A percentile compares a stretch with the other conserved stretches of the same genome.
Evolutionary conservation across 805 yeast genomes (phyloP).

Genomic region (Dipodascus geniculatus): DNA sequence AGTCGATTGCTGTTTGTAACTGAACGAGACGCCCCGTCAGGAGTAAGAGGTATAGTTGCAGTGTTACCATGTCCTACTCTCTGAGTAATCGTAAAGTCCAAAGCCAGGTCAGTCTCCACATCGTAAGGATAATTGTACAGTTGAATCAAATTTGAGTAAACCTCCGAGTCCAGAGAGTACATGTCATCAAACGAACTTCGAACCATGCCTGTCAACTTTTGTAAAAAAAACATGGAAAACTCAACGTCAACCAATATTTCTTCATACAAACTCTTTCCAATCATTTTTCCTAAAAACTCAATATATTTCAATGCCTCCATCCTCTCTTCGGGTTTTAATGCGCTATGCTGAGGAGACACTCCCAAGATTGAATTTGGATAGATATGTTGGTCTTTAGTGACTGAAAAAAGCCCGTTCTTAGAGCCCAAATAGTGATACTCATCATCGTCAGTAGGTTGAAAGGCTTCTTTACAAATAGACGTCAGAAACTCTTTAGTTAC

Average conservation of each 20-base stretch:
- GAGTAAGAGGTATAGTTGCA: conserved; percentile 42
- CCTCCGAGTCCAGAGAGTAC: conserved; percentile 51
- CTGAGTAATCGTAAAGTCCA: conserved; percentile 57
- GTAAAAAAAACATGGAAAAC: conserved; percentile 78
- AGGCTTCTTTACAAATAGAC: conserved; percentile 56
- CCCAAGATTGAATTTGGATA: conserved; percentile 61
- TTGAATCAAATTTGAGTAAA: conserved; percentile 54
- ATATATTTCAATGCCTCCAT: conserved; percentile 24
- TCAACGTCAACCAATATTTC: conserved; percentile 67
- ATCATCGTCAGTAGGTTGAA: conserved; percentile 28
- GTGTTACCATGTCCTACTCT: conserved; percentile 23
- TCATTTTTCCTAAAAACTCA: conserved; percentile 64
- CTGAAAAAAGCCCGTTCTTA: conserved; percentile 29
- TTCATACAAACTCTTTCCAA: conserved; percentile 86
- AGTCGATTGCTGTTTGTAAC: conserved; percentile 53
- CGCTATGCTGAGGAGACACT: conserved; percentile 12
- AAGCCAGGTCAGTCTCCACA: conserved; percentile 43
- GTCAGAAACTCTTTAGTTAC: conserved; percentile 84
- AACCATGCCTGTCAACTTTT: conserved; percentile 38
- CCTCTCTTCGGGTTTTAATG: conserved; percentile 4
- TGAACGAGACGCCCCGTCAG: conserved; percentile 42
- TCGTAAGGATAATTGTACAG: conserved; percentile 41
- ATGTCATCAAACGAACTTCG: conserved; percentile 67
- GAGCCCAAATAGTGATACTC: conserved; percentile 4
- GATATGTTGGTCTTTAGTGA: conserved; percentile 43